Evolutionary conservation across 441 rosid species (phyloP), one percentile per base, ranked within the genome.

Genomic region (Viola pubescens): DNA sequence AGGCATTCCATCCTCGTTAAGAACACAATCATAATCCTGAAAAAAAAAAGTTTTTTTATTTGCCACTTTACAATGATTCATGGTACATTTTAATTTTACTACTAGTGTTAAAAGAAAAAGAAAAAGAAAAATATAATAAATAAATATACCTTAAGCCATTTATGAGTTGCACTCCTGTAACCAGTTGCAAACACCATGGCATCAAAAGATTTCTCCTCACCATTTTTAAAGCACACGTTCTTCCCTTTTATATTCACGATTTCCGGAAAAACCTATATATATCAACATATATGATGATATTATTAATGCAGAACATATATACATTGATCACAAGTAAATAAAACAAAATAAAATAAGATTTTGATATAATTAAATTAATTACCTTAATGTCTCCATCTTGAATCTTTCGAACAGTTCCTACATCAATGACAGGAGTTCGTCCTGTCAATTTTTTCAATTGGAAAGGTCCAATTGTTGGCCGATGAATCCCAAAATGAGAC

Each of bases 121-220:
- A 11, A 50, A 13, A 12, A 7, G 13, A 3, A 13, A 39, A 1
- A 2, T 7, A 39, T 4, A 19, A 12, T 4, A 13, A 16, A 48
- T 34, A 3, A 9, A 6, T 11, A 1, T 69, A 80, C 83, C 81
- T 79, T 41, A 34, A 81, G 83, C 89, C 89, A 83, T 0, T 73
- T 67, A 7, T 67, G 55, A 7, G 77, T 79, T 0, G 70, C 71
- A 41, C 83, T 79, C 49, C 43, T 72, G 56, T 77, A 83, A 45
- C 89, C 89, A 0, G 85, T 79, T 0, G 84, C 84, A 5, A 84
- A 79, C 14, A 84, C 48, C 12, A 79, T 73, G 2, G 74, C 74
- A 59, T 79, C 82, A 0, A 63, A 62, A 3, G 0, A 11, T 5
- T 50, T 52, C 0, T 3, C 56, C 2, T 61, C 56, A 9, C 74